A percentile compares a stretch with the other conserved stretches of the same genome.
Conservation (phyloP, 179 eudicot genomes). For the Amaranthus tricolor region DNA sequence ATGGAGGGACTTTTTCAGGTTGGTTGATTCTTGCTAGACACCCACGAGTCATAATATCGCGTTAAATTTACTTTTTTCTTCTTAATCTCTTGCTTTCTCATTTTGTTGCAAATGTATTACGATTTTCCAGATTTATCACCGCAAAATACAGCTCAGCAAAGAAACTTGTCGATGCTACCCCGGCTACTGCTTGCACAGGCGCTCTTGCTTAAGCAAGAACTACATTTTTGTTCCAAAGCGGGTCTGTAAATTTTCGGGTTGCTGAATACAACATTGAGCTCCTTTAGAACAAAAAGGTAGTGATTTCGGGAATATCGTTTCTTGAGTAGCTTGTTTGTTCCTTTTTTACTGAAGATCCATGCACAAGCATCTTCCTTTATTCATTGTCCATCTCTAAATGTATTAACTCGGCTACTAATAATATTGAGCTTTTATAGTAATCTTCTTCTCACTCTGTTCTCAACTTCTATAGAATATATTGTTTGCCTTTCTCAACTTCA, state of each 20-base stretch:
- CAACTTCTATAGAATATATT: neutral
- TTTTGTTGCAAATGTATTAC: neutral
- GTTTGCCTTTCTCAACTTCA: too few species aligned
- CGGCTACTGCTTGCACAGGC: slow-evolving; percentile 16
- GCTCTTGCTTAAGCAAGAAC: slow-evolving; percentile 15
- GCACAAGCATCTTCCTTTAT: neutral
- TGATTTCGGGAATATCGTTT: neutral
- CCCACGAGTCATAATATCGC: too few species aligned
- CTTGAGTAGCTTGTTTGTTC: neutral
- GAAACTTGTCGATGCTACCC: slow-evolving; percentile 8
- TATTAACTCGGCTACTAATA: neutral
- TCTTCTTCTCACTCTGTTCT: neutral
- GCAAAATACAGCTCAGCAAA: slow-evolving; percentile 13
- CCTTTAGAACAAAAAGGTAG: neutral
- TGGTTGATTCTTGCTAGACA: slow-evolving; percentile 1
- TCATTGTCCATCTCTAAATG: neutral
- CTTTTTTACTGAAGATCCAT: slow-evolving; percentile 1
- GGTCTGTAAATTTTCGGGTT: neutral
- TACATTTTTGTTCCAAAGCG: neutral
- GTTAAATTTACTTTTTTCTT: too few species aligned
- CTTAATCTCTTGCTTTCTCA: slow-evolving; percentile 1
- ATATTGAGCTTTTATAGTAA: neutral
- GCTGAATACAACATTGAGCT: neutral
- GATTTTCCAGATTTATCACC: slow-evolving; percentile 16
- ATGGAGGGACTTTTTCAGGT: slow-evolving; percentile 99